A percentile compares a stretch with the other conserved stretches of the same genome.
phyloP scores from a whole-genome alignment of 176 grass and related monocot species.

The Triticum timopheevii region DNA sequence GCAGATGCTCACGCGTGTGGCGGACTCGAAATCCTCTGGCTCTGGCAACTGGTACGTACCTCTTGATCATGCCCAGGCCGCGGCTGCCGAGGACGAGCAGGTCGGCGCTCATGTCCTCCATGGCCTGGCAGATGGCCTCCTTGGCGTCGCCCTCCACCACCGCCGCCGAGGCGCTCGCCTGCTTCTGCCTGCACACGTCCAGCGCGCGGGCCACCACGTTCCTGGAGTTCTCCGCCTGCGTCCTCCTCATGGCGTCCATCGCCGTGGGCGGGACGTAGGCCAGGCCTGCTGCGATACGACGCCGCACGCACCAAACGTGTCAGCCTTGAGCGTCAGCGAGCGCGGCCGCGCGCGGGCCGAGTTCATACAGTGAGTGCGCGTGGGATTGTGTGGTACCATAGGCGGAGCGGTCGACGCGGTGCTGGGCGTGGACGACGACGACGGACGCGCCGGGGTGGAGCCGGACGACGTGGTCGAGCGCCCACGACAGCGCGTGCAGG shows the following conservation, averaged over 20 bases:
- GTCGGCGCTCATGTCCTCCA: slow-evolving; percentile 53
- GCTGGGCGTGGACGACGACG: slow-evolving; percentile 71
- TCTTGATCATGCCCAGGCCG: slow-evolving; percentile 66
- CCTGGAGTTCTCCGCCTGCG: slow-evolving; percentile 54
- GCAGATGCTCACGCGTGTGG: no score
- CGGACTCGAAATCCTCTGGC: no score
- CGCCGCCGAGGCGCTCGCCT: slow-evolving; percentile 37
- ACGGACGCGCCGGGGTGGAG: slow-evolving; percentile 23
- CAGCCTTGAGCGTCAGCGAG: not conserved
- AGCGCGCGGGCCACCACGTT: slow-evolving; percentile 43
- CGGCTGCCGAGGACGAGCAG: slow-evolving; percentile 78
- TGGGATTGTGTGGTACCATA: no score
- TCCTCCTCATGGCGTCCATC: slow-evolving; percentile 50
- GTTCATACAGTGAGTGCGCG: no score
- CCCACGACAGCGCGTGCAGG: slow-evolving; percentile 68
- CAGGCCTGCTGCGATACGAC: not conserved
- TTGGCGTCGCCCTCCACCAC: slow-evolving; percentile 78
- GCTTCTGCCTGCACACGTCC: slow-evolving; percentile 45
- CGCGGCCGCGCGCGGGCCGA: not conserved
- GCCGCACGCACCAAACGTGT: no score
- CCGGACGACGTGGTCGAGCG: slow-evolving; percentile 57
- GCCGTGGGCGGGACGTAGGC: slow-evolving; percentile 43
- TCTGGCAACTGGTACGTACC: slow-evolving; percentile 23
- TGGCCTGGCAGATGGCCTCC: slow-evolving; percentile 63
- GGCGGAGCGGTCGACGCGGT: slow-evolving; percentile 28